These are phyloP conservation scores for Panaeolus cyanescens DNA, from an alignment of 768 basidiomycete genomes.

Conservation along the genomic window DNA sequence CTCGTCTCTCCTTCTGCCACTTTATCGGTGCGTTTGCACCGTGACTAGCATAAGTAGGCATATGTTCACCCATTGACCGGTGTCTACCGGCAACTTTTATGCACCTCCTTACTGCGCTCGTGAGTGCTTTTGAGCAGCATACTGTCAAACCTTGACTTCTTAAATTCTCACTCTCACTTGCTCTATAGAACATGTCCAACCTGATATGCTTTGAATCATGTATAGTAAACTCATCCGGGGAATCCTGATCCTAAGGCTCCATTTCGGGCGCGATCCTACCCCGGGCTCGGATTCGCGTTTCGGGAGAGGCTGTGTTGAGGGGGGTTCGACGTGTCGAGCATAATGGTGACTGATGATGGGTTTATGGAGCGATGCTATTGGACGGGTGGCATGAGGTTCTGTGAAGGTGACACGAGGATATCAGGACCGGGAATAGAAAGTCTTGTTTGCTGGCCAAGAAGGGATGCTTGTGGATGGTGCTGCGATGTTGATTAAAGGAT, in stretches of 20 bases:
- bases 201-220: too few relatives aligned
- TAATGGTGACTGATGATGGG: background rate
- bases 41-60: too few relatives aligned
- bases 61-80: too few relatives aligned
- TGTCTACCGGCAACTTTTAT: too few relatives aligned
- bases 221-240: too few relatives aligned
- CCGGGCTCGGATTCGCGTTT: background rate
- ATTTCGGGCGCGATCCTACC: background rate
- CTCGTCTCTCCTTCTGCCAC: background rate
- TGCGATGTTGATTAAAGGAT: too few relatives aligned
- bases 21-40: too few relatives aligned
- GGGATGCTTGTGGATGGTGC: too few relatives aligned
- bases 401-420: background rate
- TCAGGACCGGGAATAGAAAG: background rate
- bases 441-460: slow-evolving; percentile 1
- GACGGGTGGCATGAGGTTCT: too few relatives aligned
- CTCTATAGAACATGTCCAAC: too few relatives aligned
- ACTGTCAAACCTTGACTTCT: background rate
- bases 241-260: background rate
- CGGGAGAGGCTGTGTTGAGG: background rate
- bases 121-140: background rate
- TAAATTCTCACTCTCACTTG: background rate
- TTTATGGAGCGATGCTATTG: background rate
- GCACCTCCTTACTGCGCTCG: too few relatives aligned
- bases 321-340: background rate